Percentiles rank a stretch among this genome's conserved stretches.
Evolutionary conservation across 805 yeast species (phyloP).

Genomic region (Candida glaebosa): DNA sequence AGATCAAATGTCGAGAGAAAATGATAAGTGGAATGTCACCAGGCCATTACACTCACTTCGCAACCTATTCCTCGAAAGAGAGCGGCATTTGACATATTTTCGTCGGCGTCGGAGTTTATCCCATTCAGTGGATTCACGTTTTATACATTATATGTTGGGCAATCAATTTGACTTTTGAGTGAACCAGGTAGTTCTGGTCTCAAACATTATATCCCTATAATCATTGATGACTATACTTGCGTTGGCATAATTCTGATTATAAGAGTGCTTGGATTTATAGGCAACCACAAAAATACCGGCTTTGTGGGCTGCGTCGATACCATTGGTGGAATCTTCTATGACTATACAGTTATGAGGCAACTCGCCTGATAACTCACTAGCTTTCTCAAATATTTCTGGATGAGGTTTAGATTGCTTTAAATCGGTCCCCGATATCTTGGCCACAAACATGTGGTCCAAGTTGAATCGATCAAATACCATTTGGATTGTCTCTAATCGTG

Average conservation of each 20-base stretch:
- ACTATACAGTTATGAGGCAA: not conserved
- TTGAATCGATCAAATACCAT: slow-evolving; percentile 2
- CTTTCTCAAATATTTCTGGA: slow-evolving; percentile 3
- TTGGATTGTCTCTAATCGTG: slow-evolving; percentile 1
- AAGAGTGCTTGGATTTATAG: slow-evolving; percentile 1
- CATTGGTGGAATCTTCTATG: slow-evolving; percentile 3
- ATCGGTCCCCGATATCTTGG: slow-evolving; percentile 2
- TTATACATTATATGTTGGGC: not conserved
- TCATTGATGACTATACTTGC: slow-evolving; percentile 2
- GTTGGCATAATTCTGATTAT: not conserved
- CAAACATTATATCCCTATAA: not conserved
- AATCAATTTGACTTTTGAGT: not conserved
- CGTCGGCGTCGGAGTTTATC: no score
- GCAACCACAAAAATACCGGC: slow-evolving; percentile 3
- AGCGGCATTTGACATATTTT: no score
- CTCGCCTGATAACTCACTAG: not conserved
- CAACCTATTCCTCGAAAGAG: no score
- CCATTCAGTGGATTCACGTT: no score
- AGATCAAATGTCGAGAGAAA: no score
- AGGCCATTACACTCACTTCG: no score
- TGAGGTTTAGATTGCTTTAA: slow-evolving; percentile 3
- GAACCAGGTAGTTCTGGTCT: not conserved
- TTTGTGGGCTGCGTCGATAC: slow-evolving; percentile 3
- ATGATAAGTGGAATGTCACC: no score
- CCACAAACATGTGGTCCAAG: slow-evolving; percentile 3